These are phyloP conservation scores for Ulmus americana DNA, from an alignment of 331 rosid species.

Conservation along the genomic window DNA sequence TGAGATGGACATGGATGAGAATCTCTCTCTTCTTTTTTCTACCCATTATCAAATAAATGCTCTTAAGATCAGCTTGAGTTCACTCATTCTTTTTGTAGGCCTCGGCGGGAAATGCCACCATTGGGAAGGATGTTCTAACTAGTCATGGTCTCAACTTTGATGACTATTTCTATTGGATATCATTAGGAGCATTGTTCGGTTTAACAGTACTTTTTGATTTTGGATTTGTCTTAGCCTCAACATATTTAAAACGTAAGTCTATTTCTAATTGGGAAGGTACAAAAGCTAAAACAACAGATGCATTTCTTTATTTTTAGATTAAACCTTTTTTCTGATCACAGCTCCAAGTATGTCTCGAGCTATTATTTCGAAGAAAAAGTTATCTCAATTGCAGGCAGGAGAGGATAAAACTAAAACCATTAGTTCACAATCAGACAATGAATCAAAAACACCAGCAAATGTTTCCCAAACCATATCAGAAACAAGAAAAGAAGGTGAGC, in stretches of 20 bases:
- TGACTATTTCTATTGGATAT: conserved; percentile 55
- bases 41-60: neutral
- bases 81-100: conserved; percentile 34
- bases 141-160: conserved; percentile 57
- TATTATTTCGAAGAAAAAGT: conserved; percentile 51
- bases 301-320: neutral
- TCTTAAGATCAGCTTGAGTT: neutral
- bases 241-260: conserved; percentile 51
- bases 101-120: conserved; percentile 34
- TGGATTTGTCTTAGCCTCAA: conserved; percentile 61
- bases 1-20: neutral
- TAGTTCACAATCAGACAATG: conserved; percentile 28
- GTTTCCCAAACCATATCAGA: conserved; percentile 29
- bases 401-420: conserved; percentile 20
- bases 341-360: conserved; percentile 66
- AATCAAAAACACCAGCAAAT: conserved; percentile 35
- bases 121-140: conserved; percentile 41
- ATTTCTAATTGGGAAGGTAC: conserved; percentile 8
- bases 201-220: conserved; percentile 47
- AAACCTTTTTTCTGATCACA: conserved; percentile 30
- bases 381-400: conserved; percentile 40
- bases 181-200: conserved; percentile 57
- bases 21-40: no score
- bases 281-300: neutral
- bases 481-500: conserved; percentile 44